Evolutionary conservation across 805 yeast species (phyloP), one percentile per base, ranked within the genome.

Genomic region (Teunomyces barrocoloradensis): DNA sequence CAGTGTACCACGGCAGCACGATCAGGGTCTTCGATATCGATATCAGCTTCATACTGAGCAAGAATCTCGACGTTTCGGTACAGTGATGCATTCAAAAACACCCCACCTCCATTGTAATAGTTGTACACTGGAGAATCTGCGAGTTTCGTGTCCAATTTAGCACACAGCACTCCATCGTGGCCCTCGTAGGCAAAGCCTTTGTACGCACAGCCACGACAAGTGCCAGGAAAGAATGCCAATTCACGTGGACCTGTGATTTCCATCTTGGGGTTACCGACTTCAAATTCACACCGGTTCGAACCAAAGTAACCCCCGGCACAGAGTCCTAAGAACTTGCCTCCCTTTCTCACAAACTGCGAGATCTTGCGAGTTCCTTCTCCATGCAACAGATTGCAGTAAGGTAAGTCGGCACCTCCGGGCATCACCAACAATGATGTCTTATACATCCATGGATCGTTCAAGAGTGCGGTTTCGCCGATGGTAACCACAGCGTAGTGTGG

Each of bases 321-420:
- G 53, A 94, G 81, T 0, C 99, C 99, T 17, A 92, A 64, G 58
- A 72, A 89, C 42, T 74, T 71, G 1, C 99, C 99, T 27, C 98
- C 99, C 46, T 74, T 72, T 27, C 81, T 72, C 1, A 89, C 89
- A 54, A 75, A 89, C 43, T 80, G 80, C 23, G 69, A 64, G 51
- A 89, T 87, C 33, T 74, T 70, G 7, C 68, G 57, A 57, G 85
- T 87, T 0, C 90, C 89, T 1, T 65, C 67, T 1, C 96, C 92
- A 58, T 85, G 83, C 52, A 95, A 76, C 3, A 77, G 80, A 44
- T 75, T 72, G 53, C 96, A 88, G 54, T 85, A 81, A 0, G 97
- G 97, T 43, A 89, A 69, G 62, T 94, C 99, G 0, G 98, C 97
- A 6, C 99, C 99, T 3, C 99, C 99, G 0, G 99, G 99, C 23